A percentile compares a stretch with the other conserved stretches of the same genome.
These are phyloP conservation scores for Helianthus tuberosus DNA, from an alignment of 129 eudicot species.

Conservation along the genomic window DNA sequence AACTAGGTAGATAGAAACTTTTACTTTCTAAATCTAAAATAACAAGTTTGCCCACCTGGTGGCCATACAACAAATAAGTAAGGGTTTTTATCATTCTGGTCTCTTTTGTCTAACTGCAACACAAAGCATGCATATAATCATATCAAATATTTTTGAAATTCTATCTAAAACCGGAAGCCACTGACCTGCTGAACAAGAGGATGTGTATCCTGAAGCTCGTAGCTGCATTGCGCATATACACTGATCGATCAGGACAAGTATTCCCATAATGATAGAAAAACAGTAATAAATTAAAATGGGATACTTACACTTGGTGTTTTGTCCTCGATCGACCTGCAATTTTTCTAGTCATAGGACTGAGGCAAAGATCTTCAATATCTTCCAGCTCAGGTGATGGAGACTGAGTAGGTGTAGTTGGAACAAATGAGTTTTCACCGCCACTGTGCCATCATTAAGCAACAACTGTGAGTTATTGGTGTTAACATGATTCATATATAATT, in stretches of 20 bases:
- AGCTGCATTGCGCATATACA: slow-evolving; percentile 37
- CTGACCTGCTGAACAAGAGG: slow-evolving; percentile 46
- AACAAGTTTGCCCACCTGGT: slow-evolving; percentile 34
- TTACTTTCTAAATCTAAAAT: not conserved
- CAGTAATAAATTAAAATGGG: not conserved
- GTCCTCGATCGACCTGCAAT: slow-evolving; percentile 31
- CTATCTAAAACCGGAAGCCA: not conserved
- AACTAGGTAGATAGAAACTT: not conserved
- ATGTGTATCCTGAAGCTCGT: slow-evolving; percentile 61
- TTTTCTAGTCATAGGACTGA: not conserved
- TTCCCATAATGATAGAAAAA: not conserved
- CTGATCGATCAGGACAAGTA: slow-evolving; percentile 1
- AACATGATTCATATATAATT: too few relatives aligned
- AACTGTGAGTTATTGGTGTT: too few relatives aligned
- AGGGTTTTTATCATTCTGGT: slow-evolving; percentile 38
- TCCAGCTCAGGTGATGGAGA: not conserved
- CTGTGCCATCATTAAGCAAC: not conserved
- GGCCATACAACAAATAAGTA: slow-evolving; percentile 56
- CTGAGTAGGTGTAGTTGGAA: not conserved
- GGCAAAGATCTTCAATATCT: slow-evolving; percentile 46
- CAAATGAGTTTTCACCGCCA: slow-evolving; percentile 3
- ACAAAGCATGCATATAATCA: slow-evolving; percentile 1
- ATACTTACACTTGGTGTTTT: slow-evolving; percentile 50
- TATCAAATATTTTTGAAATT: not conserved
- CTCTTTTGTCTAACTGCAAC: slow-evolving; percentile 50